Evolutionary conservation across 1,284 basidiomycete genomes (phyloP).

Genomic region (Ganoderma boninense): DNA sequence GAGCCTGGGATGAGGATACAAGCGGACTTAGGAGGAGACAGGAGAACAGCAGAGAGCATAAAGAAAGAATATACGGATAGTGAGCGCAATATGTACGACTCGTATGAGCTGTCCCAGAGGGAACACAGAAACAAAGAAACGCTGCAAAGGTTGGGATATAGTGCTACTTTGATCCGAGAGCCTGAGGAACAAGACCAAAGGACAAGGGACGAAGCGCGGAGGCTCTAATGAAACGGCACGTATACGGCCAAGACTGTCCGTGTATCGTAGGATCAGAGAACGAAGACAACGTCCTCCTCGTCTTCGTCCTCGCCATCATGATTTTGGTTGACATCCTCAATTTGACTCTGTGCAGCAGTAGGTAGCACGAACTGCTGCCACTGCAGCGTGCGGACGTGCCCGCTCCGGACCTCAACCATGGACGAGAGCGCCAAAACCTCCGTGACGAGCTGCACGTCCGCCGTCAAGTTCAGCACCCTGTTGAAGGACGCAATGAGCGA

Average conservation of each 20-base stretch:
- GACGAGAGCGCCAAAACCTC: constrained; percentile 77
- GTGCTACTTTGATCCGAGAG: not conserved
- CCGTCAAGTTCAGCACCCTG: constrained; percentile 77
- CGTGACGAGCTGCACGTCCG: constrained; percentile 70
- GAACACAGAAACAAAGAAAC: not conserved
- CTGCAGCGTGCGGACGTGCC: constrained; percentile 70
- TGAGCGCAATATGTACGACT: constrained; percentile 21
- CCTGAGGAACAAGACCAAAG: not conserved
- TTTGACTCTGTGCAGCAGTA: constrained; percentile 57
- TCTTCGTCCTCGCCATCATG: constrained; percentile 57
- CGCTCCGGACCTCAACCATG: constrained; percentile 76
- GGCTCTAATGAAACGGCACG: not conserved
- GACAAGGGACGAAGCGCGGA: not conserved
- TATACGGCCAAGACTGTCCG: not conserved
- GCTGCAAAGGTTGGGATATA: not conserved
- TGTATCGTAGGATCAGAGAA: constrained; percentile 44
- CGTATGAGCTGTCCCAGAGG: constrained; percentile 7
- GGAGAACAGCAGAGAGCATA: constrained; percentile 30
- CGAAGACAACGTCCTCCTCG: constrained; percentile 62
- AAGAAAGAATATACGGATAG: constrained; percentile 21
- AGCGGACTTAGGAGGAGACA: constrained; percentile 18
- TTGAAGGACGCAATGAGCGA: constrained; percentile 87
- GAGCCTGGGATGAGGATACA: constrained; percentile 21
- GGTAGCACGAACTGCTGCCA: constrained; percentile 83
- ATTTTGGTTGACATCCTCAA: constrained; percentile 32